Evolutionary conservation across 2,329 filamentous ascomycete genomes (phyloP).

Genomic region (Alternaria sp.): DNA sequence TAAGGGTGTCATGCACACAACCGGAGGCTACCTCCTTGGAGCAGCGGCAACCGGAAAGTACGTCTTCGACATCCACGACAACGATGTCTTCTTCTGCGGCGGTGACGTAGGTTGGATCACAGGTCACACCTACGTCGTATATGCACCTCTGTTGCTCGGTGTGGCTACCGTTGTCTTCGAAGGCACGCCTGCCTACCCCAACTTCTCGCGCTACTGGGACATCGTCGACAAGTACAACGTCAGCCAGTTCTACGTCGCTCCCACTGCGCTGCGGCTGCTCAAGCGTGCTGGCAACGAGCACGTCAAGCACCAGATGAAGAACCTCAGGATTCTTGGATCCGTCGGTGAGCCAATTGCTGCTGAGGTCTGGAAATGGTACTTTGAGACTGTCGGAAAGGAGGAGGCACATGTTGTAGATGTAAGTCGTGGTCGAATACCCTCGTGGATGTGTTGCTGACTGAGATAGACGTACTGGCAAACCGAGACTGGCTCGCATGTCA

Average conservation of each 20-base stretch:
- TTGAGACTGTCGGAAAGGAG: conserved; percentile 91
- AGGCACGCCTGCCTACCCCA: conserved; percentile 94
- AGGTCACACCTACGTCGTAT: conserved; percentile 97
- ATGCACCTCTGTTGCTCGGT: conserved; percentile 90
- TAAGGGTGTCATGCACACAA: conserved; percentile 99
- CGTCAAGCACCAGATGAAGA: conserved; percentile 87
- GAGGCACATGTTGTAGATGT: conserved; percentile 94
- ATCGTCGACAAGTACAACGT: conserved; percentile 95
- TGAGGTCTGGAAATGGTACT: conserved; percentile 99
- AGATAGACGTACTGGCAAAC: conserved; percentile 99
- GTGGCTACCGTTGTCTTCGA: conserved; percentile 97
- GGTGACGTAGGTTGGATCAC: conserved; percentile 99
- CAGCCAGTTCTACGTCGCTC: conserved; percentile 98
- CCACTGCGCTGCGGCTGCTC: conserved; percentile 88
- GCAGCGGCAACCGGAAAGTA: conserved; percentile 96
- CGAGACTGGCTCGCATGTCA: conserved; percentile 96
- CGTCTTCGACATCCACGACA: conserved; percentile 96
- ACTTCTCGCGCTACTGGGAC: conserved; percentile 99
- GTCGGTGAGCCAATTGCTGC: conserved; percentile 98
- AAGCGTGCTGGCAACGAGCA: conserved; percentile 96
- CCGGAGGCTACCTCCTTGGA: conserved; percentile 91
- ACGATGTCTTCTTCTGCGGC: conserved; percentile 95
- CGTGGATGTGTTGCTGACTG: conserved; percentile 25
- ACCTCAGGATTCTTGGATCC: conserved; percentile 87
- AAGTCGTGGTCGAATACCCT: conserved; percentile 55